Evolutionary conservation across 768 basidiomycete genomes (phyloP).

Genomic region (Sutorius australiensis): DNA sequence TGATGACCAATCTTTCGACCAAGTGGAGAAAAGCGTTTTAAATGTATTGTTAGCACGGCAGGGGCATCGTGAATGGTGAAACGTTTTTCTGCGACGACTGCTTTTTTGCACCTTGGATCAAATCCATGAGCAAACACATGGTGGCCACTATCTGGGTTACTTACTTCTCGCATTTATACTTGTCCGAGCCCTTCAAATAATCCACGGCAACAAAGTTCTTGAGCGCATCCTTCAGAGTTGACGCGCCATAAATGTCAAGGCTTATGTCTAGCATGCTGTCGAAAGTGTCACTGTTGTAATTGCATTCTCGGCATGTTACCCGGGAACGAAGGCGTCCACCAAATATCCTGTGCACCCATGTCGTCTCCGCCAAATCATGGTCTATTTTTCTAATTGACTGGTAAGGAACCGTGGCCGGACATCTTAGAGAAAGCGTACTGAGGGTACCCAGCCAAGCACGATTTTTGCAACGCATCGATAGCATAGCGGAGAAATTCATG

Average conservation of each 20-base stretch:
- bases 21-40: conserved; percentile 90
- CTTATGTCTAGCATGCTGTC: conserved; percentile 93
- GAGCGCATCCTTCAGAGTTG: conserved; percentile 66
- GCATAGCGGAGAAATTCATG: conserved; percentile 97
- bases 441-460: conserved; percentile 67
- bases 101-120: conserved; percentile 76
- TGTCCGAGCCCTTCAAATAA: conserved; percentile 82
- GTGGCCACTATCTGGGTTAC: conserved; percentile 28
- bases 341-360: conserved; percentile 93
- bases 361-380: conserved; percentile 71
- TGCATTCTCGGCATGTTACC: conserved; percentile 79
- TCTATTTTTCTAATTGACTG: conserved; percentile 55
- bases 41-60: conserved; percentile 81
- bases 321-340: conserved; percentile 90
- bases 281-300: conserved; percentile 90
- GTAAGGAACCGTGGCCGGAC: conserved; percentile 10
- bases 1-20: conserved; percentile 81
- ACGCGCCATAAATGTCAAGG: conserved; percentile 72
- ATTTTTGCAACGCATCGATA: conserved; percentile 86
- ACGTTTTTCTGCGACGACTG: conserved; percentile 84
- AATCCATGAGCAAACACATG: conserved; percentile 4
- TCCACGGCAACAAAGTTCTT: conserved; percentile 81
- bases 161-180: conserved; percentile 98
- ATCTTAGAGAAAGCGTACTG: conserved; percentile 46
- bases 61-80: conserved; percentile 90